Evolutionary conservation across 1,284 basidiomycete species (phyloP), one percentile per base, ranked within the genome.

Genomic region (Fomes fomentarius): DNA sequence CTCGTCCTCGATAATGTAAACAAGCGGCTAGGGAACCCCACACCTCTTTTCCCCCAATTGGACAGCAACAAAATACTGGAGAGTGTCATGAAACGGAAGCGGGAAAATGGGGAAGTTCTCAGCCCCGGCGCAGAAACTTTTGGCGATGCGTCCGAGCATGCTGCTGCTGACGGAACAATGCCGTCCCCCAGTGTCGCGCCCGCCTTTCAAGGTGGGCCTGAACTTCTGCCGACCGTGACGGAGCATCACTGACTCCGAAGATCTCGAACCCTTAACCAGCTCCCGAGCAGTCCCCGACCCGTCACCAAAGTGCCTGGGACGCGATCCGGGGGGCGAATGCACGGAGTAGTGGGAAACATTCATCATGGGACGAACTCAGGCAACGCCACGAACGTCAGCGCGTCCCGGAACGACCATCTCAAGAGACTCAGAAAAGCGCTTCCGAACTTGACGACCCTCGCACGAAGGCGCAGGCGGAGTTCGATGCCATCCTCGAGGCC

Each of bases 281-380:
- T 22, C 17, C 50, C 25, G 49, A 49, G n/a, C 52, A 55, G 15
- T 33, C 52, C 3, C 11, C 52, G 11, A 22, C 40, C 12, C 56
- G 49, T 37, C 65, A 68, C 14, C 50, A 57, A 50, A 79, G 66
- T 52, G 79, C 73, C 57, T 89, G 87, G 87, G 84, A 86, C 37
- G 78, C 84, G 57, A 83, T 89, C 39, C 82, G 86, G 48, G 71
- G 72, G 42, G 77, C 72, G n/a, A 85, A 85, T 55, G 69, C 75
- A 28, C 76, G 71, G 30, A 66, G 54, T 54, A 54, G 72, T 26
- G 74, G 73, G 3, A 67, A 73, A 28, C 72, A 72, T 21, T 87
- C 87, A 12, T 76, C 84, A 5, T 89, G 87, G 87, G 87, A 89
- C 61, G 67, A 70, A 30, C 73, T 89, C 25, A 82, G 87, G 33